These are phyloP conservation scores for Botryotinia calthae DNA, from an alignment of 2,329 filamentous ascomycete species.

Conservation along the genomic window DNA sequence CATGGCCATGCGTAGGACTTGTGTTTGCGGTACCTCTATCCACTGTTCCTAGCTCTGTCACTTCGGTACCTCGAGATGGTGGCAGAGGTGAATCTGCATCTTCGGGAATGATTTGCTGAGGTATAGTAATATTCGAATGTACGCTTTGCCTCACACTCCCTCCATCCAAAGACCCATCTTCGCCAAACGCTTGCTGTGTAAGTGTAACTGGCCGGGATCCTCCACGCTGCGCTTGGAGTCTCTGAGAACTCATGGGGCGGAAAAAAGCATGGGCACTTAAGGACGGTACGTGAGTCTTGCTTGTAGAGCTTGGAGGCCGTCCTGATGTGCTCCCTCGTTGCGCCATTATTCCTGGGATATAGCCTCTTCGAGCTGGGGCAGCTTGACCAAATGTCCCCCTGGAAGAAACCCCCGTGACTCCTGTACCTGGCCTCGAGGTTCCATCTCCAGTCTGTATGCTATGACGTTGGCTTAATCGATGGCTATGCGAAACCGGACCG, in stretches of 20 bases:
- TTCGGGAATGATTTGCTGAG: conserved; percentile 37
- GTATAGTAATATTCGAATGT: conserved; percentile 47
- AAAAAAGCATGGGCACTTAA: conserved; percentile 90
- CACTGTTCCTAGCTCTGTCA: conserved; percentile 60
- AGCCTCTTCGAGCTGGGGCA: conserved; percentile 53
- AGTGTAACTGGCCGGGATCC: conserved; percentile 47
- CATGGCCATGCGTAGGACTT: conserved; percentile 63
- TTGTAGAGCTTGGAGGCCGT: conserved; percentile 65
- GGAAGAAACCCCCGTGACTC: conserved; percentile 44
- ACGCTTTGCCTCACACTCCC: conserved; percentile 56
- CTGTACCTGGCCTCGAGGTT: conserved; percentile 53
- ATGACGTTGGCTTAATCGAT: conserved; percentile 39
- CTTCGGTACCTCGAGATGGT: conserved; percentile 75
- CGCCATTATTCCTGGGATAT: conserved; percentile 16
- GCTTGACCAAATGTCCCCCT: conserved; percentile 50
- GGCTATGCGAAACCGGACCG: conserved; percentile 36
- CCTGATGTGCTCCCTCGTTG: conserved; percentile 43
- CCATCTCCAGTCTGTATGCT: conserved; percentile 42
- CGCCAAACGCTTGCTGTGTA: conserved; percentile 38
- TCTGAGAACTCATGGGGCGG: conserved; percentile 93
- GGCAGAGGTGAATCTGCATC: conserved; percentile 58
- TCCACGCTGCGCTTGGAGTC: conserved; percentile 84
- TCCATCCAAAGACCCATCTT: conserved; percentile 46
- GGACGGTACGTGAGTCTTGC: conserved; percentile 84
- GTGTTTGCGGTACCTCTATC: conserved; percentile 72